Percentiles rank a stretch among this genome's conserved stretches.
Evolutionary conservation across 2,329 filamentous ascomycete species (phyloP).

Genomic region (Pleoardoris graminearum): DNA sequence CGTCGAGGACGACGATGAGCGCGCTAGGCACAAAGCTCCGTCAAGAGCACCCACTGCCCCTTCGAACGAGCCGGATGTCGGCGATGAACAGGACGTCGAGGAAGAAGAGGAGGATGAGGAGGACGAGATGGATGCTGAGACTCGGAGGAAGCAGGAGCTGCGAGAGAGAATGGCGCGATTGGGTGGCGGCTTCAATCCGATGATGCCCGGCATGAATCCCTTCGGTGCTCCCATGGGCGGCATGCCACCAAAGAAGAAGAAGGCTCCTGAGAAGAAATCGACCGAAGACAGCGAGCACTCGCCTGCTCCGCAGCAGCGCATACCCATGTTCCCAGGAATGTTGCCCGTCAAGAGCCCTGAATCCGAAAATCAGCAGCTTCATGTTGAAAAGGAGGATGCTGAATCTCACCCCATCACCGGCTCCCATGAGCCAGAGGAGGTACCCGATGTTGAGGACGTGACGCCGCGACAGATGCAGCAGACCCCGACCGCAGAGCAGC

Average conservation of each 20-base stretch:
- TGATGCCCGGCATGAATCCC: constrained; percentile 91
- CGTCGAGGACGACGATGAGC: constrained; percentile 74
- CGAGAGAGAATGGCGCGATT: constrained; percentile 97
- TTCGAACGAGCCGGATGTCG: constrained; percentile 50
- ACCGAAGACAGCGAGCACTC: constrained; percentile 42
- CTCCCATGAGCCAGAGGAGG: constrained; percentile 50
- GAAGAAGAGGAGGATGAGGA: constrained; percentile 66
- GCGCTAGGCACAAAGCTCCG: constrained; percentile 29
- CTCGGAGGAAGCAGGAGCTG: constrained; percentile 81
- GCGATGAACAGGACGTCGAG: constrained; percentile 55
- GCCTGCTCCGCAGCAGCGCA: constrained; percentile 46
- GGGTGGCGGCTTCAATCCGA: constrained; percentile 72
- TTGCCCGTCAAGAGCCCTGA: constrained; percentile 57
- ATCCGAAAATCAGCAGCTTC: constrained; percentile 47
- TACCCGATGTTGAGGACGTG: constrained; percentile 60
- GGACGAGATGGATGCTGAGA: constrained; percentile 84
- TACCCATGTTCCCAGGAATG: constrained; percentile 71
- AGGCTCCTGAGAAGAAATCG: constrained; percentile 44
- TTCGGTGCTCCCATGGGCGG: constrained; percentile 68
- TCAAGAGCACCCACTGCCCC: constrained; percentile 46
- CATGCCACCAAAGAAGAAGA: constrained; percentile 54
- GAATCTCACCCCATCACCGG: constrained; percentile 48
- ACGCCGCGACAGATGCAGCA: constrained; percentile 48
- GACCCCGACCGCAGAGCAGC: constrained; percentile 43
- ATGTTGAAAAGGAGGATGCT: constrained; percentile 57